Evolutionary conservation across 176 grass and related monocot genomes (phyloP).

Genomic region (Carex cristatella): DNA sequence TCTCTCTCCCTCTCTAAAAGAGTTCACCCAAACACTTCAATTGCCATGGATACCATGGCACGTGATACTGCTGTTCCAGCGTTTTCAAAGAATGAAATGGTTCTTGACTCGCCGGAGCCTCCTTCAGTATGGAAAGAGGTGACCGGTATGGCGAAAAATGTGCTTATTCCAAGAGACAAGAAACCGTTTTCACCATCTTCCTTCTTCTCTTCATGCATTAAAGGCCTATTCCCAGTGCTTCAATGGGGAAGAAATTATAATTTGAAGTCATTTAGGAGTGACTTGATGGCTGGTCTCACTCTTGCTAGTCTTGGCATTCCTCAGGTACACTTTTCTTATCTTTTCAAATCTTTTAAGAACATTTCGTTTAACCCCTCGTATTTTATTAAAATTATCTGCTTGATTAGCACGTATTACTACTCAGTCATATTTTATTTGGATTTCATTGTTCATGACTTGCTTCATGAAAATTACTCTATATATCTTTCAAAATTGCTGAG

Average conservation of each 20-base stretch:
- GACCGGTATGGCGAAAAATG: conserved; percentile 21
- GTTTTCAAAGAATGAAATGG: conserved; percentile 26
- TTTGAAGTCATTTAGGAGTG: conserved; percentile 65
- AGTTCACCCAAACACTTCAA: conserved; percentile 81
- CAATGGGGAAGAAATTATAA: conserved; percentile 73
- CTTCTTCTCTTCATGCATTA: conserved; percentile 35
- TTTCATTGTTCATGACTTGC: not conserved
- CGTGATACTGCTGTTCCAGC: not conserved
- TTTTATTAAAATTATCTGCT: not conserved
- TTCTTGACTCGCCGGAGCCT: conserved; percentile 34
- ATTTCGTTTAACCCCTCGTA: not conserved
- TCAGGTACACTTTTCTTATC: conserved; percentile 42
- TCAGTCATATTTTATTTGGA: not conserved
- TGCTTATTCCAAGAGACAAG: not conserved
- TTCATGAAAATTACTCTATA: not conserved
- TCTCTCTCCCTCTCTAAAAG: conserved; percentile 11
- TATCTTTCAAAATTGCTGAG: not conserved
- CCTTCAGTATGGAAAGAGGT: conserved; percentile 38
- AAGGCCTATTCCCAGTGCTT: conserved; percentile 73
- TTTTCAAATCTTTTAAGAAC: not conserved
- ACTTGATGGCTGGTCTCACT: conserved; percentile 81
- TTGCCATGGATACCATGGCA: conserved; percentile 25
- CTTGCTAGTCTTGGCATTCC: conserved; percentile 95
- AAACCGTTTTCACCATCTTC: conserved; percentile 4
- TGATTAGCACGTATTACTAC: not conserved